A percentile compares a stretch with the other conserved stretches of the same genome.
Evolutionary conservation across 805 yeast genomes (phyloP).

Genomic region (Wickerhamomyces silvicola): DNA sequence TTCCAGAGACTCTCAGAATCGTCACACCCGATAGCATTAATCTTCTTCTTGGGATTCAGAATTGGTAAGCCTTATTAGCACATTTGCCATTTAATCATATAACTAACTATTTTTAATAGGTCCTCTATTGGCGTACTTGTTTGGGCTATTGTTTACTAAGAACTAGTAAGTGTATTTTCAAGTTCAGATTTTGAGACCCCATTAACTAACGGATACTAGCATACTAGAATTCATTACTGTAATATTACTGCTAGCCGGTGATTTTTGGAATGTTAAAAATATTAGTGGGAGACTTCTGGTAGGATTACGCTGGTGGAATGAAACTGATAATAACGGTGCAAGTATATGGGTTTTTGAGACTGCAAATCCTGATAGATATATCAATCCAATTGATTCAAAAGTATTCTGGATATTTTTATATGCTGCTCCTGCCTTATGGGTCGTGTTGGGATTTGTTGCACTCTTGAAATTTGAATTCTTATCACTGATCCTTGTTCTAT

Average conservation of each 20-base stretch:
- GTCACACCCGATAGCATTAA: slow-evolving; percentile 75
- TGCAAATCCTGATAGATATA: slow-evolving; percentile 62
- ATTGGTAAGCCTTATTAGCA: slow-evolving; percentile 28
- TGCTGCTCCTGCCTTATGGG: slow-evolving; percentile 71
- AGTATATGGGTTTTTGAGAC: slow-evolving; percentile 79
- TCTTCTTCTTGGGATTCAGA: slow-evolving; percentile 58
- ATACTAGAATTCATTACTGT: slow-evolving; percentile 53
- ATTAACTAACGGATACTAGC: slow-evolving; percentile 6
- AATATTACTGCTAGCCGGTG: slow-evolving; percentile 73
- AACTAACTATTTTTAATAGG: slow-evolving; percentile 17
- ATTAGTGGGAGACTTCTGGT: slow-evolving; percentile 85
- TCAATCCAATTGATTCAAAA: slow-evolving; percentile 88
- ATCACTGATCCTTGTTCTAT: slow-evolving; percentile 52
- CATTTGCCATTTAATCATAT: neutral
- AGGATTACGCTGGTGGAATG: slow-evolving; percentile 97
- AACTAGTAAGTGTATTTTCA: slow-evolving; percentile 33
- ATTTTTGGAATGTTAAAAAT: slow-evolving; percentile 91
- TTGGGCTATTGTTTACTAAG: slow-evolving; percentile 64
- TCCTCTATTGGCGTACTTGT: slow-evolving; percentile 59
- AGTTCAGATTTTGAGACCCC: neutral
- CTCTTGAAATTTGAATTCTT: slow-evolving; percentile 70
- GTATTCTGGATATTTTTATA: slow-evolving; percentile 82
- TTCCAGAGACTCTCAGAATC: slow-evolving; percentile 53
- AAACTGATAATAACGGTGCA: slow-evolving; percentile 47
- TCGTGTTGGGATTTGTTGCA: slow-evolving; percentile 67